Conservation (phyloP, 306 rosid genomes). For the Vigna radiata region DNA sequence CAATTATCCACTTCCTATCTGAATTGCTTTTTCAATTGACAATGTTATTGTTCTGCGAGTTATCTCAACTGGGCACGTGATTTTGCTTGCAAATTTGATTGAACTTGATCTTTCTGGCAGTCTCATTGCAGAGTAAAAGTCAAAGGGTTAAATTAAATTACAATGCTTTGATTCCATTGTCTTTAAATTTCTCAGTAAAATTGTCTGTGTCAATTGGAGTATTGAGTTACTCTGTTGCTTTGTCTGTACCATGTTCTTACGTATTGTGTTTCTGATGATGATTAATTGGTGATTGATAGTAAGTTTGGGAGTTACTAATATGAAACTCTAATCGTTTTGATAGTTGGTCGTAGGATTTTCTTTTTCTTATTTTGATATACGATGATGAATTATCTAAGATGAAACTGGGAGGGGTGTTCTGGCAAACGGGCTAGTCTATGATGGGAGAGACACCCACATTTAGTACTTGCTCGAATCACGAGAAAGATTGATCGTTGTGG, state of each 20-base stretch:
- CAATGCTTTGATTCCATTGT: neutral
- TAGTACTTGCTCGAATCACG: neutral
- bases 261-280: neutral
- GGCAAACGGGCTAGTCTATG: neutral
- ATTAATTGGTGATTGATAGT: neutral
- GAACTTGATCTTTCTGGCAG: neutral
- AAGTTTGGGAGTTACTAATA: neutral
- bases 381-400: neutral
- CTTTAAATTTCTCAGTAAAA: neutral
- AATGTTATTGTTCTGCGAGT: slow-evolving; percentile 36
- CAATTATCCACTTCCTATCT: neutral
- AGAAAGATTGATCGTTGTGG: neutral
- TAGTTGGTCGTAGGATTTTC: slow-evolving; percentile 15
- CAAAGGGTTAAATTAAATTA: slow-evolving; percentile 10
- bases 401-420: neutral
- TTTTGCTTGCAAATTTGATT: slow-evolving; percentile 15
- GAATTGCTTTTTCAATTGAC: neutral
- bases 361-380: neutral
- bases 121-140: neutral
- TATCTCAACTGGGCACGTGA: slow-evolving; percentile 43
- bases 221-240: neutral
- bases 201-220: neutral
- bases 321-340: neutral
- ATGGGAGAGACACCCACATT: neutral
- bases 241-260: neutral